Evolutionary conservation across 495 filamentous ascomycete species (phyloP).

Genomic region (Oidiodendron maius): DNA sequence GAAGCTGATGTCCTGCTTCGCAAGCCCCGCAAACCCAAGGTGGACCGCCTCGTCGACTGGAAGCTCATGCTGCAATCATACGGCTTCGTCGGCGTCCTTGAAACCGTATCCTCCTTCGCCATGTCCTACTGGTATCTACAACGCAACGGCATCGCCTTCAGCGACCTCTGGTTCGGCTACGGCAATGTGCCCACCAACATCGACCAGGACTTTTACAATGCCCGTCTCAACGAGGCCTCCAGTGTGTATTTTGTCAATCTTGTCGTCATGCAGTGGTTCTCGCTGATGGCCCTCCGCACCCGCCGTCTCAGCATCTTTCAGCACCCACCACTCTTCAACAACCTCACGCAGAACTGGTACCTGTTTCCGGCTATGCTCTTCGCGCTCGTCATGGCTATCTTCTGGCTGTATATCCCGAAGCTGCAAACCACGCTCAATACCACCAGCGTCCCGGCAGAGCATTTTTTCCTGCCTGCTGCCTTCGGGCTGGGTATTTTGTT

Average conservation of each 20-base stretch:
- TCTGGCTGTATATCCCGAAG: conserved; percentile 56
- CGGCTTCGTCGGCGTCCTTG: conserved; percentile 54
- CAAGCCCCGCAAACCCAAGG: conserved; percentile 51
- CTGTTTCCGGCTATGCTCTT: conserved; percentile 61
- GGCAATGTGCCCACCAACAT: conserved; percentile 39
- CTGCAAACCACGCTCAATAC: conserved; percentile 51
- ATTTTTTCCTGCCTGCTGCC: conserved; percentile 60
- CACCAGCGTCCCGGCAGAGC: conserved; percentile 50
- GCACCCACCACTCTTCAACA: conserved; percentile 54
- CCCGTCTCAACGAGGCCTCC: conserved; percentile 49
- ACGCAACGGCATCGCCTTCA: conserved; percentile 51
- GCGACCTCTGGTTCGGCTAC: conserved; percentile 53
- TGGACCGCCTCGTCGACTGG: conserved; percentile 60
- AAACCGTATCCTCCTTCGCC: conserved; percentile 52
- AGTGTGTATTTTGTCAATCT: conserved; percentile 71
- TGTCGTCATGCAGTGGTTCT: conserved; percentile 72
- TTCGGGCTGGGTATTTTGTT: conserved; percentile 56
- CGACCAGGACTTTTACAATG: conserved; percentile 38
- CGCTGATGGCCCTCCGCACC: conserved; percentile 57
- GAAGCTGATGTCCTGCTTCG: conserved; percentile 62
- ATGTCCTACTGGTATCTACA: conserved; percentile 64
- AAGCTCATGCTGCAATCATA: conserved; percentile 59
- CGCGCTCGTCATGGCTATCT: conserved; percentile 53
- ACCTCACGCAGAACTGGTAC: conserved; percentile 50
- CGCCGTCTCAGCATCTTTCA: conserved; percentile 60